Conservation (phyloP, 2,329 filamentous ascomycete species). For the Cytospora piceicola region DNA sequence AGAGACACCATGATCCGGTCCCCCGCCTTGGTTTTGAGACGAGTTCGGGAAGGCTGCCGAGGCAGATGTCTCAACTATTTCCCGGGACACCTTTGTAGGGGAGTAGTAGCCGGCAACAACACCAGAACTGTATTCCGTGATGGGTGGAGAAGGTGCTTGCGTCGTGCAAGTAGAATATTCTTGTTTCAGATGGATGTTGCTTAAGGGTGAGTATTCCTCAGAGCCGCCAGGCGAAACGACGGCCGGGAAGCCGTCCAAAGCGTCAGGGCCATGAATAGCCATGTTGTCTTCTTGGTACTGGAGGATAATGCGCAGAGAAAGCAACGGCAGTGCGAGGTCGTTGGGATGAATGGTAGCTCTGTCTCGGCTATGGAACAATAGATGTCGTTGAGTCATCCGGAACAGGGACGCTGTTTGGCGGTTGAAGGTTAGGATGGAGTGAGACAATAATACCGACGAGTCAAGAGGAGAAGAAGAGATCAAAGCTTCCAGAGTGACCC, state of each 20-base stretch:
- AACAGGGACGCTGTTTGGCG: slow-evolving; percentile 1
- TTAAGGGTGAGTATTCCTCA: slow-evolving; percentile 14
- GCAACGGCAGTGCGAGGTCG: slow-evolving; percentile 4
- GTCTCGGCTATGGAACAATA: slow-evolving; percentile 30
- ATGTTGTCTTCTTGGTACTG: slow-evolving; percentile 7
- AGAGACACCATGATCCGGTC: background rate
- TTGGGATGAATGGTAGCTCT: slow-evolving; percentile 16
- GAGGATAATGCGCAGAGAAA: slow-evolving; percentile 1
- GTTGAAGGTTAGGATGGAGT: slow-evolving; percentile 16
- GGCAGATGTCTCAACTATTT: slow-evolving; percentile 4
- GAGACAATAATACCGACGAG: slow-evolving; percentile 19
- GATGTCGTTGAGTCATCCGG: slow-evolving; percentile 25
- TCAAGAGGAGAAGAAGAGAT: slow-evolving; percentile 21
- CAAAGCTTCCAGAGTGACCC: slow-evolving; percentile 4
- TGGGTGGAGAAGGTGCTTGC: slow-evolving; percentile 18
- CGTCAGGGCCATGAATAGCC: slow-evolving; percentile 8
- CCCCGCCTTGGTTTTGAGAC: background rate
- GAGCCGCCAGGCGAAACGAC: slow-evolving; percentile 8
- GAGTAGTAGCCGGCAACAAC: background rate
- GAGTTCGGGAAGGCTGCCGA: background rate
- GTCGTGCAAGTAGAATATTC: slow-evolving; percentile 28
- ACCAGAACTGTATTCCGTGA: slow-evolving; percentile 13
- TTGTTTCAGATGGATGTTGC: slow-evolving; percentile 24
- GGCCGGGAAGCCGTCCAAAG: slow-evolving; percentile 6
- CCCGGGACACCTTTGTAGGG: background rate